Conservation (phyloP, 2,329 filamentous ascomycete species). For the Cadophora luteo-olivacea region DNA sequence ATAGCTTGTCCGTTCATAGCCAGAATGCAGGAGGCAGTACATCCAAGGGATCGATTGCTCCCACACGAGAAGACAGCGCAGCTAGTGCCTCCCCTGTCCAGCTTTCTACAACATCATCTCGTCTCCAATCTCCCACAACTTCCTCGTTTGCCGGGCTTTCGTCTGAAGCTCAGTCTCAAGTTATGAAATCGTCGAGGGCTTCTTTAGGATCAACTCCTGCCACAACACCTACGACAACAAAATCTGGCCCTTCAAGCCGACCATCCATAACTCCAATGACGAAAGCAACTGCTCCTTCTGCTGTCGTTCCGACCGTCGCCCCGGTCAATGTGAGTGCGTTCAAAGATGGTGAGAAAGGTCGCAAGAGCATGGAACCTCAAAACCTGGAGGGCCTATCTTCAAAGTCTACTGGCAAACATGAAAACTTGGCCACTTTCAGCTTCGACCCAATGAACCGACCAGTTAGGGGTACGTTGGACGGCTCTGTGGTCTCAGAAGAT, state of each 20-base stretch:
- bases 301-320: conserved; percentile 51
- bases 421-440: conserved; percentile 28
- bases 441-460: conserved; percentile 31
- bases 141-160: conserved; percentile 40
- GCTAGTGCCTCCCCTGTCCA: conserved; percentile 47
- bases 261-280: conserved; percentile 42
- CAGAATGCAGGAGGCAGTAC: conserved; percentile 49
- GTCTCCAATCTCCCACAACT: conserved; percentile 42
- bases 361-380: conserved; percentile 42
- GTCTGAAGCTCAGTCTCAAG: conserved; percentile 43
- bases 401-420: conserved; percentile 23
- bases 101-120: conserved; percentile 41
- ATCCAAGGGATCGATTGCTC: conserved; percentile 51
- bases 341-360: conserved; percentile 55
- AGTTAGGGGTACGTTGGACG: conserved; percentile 30
- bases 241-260: conserved; percentile 37
- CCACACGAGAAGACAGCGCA: conserved; percentile 49
- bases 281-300: conserved; percentile 42
- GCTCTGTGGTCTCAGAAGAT: conserved; percentile 36
- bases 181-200: conserved; percentile 42
- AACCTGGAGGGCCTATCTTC: conserved; percentile 29
- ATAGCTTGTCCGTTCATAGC: conserved; percentile 52
- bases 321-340: conserved; percentile 57
- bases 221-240: conserved; percentile 40
- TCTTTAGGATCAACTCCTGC: conserved; percentile 39